Evolutionary conservation across 2,329 filamentous ascomycete genomes (phyloP), one percentile per base, ranked within the genome.

Genomic region (Fonsecaea pugnacius): DNA sequence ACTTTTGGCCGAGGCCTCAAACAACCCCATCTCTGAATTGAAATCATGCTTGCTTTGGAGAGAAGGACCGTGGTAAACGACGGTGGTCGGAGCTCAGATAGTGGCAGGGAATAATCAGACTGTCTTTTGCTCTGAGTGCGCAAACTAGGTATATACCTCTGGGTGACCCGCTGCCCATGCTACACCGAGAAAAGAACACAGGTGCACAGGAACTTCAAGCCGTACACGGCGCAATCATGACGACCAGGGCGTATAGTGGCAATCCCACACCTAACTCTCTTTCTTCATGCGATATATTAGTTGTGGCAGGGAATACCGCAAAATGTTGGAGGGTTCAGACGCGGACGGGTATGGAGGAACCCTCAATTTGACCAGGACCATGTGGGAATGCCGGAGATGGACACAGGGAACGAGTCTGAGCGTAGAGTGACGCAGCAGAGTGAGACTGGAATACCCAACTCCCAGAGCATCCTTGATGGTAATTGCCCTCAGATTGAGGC

Each of bases 351-450:
- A 6, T 32, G 38, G 16, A 30, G 50, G 12, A 14, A 33, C 59
- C 21, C 14, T 58, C 54, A 63, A 63, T 58, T 18, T 58, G 35
- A 24, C 21, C 52, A 58, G 55, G 61, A 59, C 60, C 40, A 6
- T 27, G 35, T 52, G 33, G 58, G 35, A 33, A 18, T 58, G 52
- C 57, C 21, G 46, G 27, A 64, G 40, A 54, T 3, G 40, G 33
- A 21, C 57, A 35, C n/a, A 7, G 51, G 27, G 9, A 48, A 58
- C 52, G 36, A 16, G 54, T 38, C 18, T 32, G 38, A 48, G 12
- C 14, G 40, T 36, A 48, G 36, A 53, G 50, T 33, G 18, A 38
- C 27, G 43, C 48, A 53, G 32, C 48, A 60, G 38, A 52, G 27
- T 56, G 52, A 46, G 57, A 55, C 43, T 30, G 50, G 32, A 24